A percentile compares a stretch with the other conserved stretches of the same genome.
Evolutionary conservation across 495 filamentous ascomycete genomes (phyloP).

Genomic region (Sporormia fimetaria): DNA sequence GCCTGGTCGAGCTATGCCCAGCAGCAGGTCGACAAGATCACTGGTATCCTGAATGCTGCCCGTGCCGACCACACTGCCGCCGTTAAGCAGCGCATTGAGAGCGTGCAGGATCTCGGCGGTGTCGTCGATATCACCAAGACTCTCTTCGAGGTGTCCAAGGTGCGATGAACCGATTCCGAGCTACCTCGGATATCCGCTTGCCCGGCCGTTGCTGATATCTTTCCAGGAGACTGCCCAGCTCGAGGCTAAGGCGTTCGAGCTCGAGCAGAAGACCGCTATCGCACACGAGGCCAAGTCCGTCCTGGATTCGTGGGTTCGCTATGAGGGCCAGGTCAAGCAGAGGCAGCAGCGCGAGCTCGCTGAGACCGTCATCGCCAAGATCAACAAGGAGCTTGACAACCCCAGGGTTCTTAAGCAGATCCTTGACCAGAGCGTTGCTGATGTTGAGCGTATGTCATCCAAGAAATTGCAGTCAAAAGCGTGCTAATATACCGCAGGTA

Average conservation of each 20-base stretch:
- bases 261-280: constrained; percentile 86
- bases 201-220: constrained; percentile 18
- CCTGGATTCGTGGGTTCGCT: constrained; percentile 95
- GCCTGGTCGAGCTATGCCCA: constrained; percentile 89
- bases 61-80: constrained; percentile 88
- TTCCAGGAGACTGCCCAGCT: constrained; percentile 89
- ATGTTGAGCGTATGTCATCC: constrained; percentile 80
- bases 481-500: constrained; percentile 23
- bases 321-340: constrained; percentile 97
- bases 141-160: constrained; percentile 97
- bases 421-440: constrained; percentile 83
- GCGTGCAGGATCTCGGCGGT: constrained; percentile 79
- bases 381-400: constrained; percentile 95
- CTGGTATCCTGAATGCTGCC: constrained; percentile 82
- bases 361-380: constrained; percentile 84
- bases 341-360: constrained; percentile 94
- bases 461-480: neutral
- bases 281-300: constrained; percentile 87
- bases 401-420: constrained; percentile 91
- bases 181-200: constrained; percentile 10
- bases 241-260: constrained; percentile 89
- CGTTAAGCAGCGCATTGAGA: constrained; percentile 84
- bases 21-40: constrained; percentile 73
- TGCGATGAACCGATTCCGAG: constrained; percentile 30
- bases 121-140: constrained; percentile 95